A percentile compares a stretch with the other conserved stretches of the same genome.
These are phyloP conservation scores for Cladosporium sp. DNA, from an alignment of 2,329 filamentous ascomycete genomes.

Conservation along the genomic window DNA sequence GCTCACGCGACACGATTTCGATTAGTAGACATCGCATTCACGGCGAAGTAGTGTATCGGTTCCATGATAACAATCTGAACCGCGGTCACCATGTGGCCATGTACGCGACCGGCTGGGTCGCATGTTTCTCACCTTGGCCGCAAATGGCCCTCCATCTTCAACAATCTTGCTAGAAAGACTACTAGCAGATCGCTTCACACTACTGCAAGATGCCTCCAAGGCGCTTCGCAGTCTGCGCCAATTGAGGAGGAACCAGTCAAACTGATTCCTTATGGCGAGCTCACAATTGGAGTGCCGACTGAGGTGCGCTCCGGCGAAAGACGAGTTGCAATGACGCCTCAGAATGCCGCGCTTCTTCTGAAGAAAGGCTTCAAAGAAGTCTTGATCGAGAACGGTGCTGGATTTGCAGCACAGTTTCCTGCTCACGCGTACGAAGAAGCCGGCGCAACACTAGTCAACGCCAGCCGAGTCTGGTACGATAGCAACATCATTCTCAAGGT, in stretches of 20 bases:
- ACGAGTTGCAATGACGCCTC: slow-evolving; percentile 78
- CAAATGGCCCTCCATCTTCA: slow-evolving; percentile 10
- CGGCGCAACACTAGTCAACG: slow-evolving; percentile 72
- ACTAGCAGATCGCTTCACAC: slow-evolving; percentile 20
- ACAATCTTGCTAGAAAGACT: slow-evolving; percentile 13
- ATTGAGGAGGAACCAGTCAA: slow-evolving; percentile 22
- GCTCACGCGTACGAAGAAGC: slow-evolving; percentile 74
- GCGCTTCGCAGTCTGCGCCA: slow-evolving; percentile 13
- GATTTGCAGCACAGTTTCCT: slow-evolving; percentile 68
- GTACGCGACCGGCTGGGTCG: slow-evolving; percentile 26
- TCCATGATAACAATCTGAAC: slow-evolving; percentile 21
- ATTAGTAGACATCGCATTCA: background rate
- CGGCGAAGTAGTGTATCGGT: background rate
- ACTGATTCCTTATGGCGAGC: slow-evolving; percentile 59
- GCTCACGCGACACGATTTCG: slow-evolving; percentile 2
- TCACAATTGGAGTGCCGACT: slow-evolving; percentile 73
- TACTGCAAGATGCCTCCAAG: slow-evolving; percentile 17
- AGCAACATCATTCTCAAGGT: slow-evolving; percentile 83
- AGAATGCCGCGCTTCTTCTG: slow-evolving; percentile 74
- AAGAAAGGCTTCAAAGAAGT: slow-evolving; percentile 81
- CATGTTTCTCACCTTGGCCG: slow-evolving; percentile 8
- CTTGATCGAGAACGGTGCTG: slow-evolving; percentile 77
- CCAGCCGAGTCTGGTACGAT: slow-evolving; percentile 64
- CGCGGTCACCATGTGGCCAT: slow-evolving; percentile 24
- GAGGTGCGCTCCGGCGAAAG: slow-evolving; percentile 77